phyloP scores from a whole-genome alignment of 371 early-diverging fungal genomes.

The Ordospora colligata region DNA sequence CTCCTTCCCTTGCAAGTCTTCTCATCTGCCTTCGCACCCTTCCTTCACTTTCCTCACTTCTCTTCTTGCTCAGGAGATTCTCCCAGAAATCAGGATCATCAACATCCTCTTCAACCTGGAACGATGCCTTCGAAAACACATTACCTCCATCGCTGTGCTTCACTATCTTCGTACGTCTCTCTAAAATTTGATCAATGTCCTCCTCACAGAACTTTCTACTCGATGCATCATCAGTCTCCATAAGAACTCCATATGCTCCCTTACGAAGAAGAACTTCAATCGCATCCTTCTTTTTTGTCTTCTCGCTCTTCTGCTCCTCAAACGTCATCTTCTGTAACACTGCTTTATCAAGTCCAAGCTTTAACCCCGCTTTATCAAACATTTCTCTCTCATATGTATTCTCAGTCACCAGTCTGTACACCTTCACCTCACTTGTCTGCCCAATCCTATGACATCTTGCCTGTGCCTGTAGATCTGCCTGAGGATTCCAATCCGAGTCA shows the following conservation, averaged over 20 bases:
- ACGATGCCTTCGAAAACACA: slow-evolving; percentile 83
- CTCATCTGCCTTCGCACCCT: slow-evolving; percentile 55
- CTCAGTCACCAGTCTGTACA: slow-evolving; percentile 73
- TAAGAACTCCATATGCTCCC: slow-evolving; percentile 65
- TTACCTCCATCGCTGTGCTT: slow-evolving; percentile 66
- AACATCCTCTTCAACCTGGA: slow-evolving; percentile 69
- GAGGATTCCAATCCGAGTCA: slow-evolving; percentile 91
- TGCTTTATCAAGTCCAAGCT: slow-evolving; percentile 76
- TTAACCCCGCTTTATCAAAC: slow-evolving; percentile 85
- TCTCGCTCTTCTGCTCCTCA: slow-evolving; percentile 43
- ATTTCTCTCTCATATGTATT: slow-evolving; percentile 85
- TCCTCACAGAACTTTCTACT: slow-evolving; percentile 73
- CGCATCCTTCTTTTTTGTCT: slow-evolving; percentile 66
- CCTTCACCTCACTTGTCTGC: slow-evolving; percentile 77
- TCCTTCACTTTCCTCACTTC: slow-evolving; percentile 56
- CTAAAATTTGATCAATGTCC: slow-evolving; percentile 85
- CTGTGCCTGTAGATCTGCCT: slow-evolving; percentile 85
- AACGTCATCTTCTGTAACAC: slow-evolving; percentile 71
- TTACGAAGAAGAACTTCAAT: slow-evolving; percentile 76
- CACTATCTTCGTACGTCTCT: slow-evolving; percentile 75
- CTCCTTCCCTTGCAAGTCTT: slow-evolving; percentile 54
- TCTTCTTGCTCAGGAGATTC: slow-evolving; percentile 67
- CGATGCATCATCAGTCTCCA: slow-evolving; percentile 69
- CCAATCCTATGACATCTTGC: slow-evolving; percentile 83
- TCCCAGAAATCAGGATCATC: slow-evolving; percentile 94